Conservation (phyloP, 83 land plant genomes). For the Picea abies region DNA sequence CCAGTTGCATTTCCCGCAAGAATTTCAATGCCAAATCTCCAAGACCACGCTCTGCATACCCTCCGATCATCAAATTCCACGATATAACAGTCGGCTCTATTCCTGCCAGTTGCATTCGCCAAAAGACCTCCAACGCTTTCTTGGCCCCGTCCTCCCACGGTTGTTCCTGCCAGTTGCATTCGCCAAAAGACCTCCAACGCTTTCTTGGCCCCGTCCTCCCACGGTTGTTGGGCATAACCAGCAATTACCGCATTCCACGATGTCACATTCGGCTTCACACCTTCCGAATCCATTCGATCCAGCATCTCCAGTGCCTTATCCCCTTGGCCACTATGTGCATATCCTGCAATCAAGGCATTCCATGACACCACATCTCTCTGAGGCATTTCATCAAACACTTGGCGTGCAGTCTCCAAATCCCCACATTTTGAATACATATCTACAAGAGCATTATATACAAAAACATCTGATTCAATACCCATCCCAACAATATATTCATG, state of each 20-base stretch:
- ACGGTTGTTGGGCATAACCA: too few species aligned
- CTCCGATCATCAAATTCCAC: too few species aligned
- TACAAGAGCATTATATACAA: conserved; percentile 44
- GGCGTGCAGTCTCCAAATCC: conserved; percentile 35
- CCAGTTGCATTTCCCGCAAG: too few species aligned
- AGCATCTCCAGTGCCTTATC: conserved; percentile 41
- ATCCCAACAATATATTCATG: conserved; percentile 29
- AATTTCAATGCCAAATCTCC: too few species aligned
- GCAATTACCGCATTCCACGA: conserved; percentile 7
- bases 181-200: too few species aligned
- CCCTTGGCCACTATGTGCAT: conserved; percentile 34
- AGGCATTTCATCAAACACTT: conserved; percentile 37
- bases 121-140: too few species aligned
- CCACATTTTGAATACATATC: conserved; percentile 68
- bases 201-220: too few species aligned
- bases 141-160: too few species aligned
- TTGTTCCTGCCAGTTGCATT: too few species aligned
- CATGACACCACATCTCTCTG: conserved; percentile 41
- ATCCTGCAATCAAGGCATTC: conserved; percentile 65
- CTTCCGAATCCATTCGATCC: conserved; percentile 41
- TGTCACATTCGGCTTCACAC: conserved; percentile 28
- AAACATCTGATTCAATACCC: conserved; percentile 42
- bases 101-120: too few species aligned
- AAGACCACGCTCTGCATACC: too few species aligned
- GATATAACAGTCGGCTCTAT: too few species aligned